Evolutionary conservation across 148 eudicot genomes (phyloP).

Genomic region (Salicornia ramosissima): DNA sequence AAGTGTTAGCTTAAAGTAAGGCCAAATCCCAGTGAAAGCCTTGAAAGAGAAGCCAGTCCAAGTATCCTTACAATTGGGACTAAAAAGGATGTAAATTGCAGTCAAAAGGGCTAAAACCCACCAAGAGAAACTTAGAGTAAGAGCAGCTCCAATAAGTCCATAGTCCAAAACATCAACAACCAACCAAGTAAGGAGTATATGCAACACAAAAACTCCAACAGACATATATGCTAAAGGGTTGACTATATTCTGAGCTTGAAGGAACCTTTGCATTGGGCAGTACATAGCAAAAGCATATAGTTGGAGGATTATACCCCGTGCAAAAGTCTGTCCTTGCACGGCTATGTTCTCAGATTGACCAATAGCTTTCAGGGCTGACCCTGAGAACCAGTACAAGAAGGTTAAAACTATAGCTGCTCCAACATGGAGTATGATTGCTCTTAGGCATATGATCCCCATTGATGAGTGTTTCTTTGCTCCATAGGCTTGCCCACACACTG

Average conservation of each 20-base stretch:
- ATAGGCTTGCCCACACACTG: constrained; percentile 62
- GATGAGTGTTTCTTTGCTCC: constrained; percentile 43
- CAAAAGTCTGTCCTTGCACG: constrained; percentile 41
- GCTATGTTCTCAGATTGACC: constrained; percentile 45
- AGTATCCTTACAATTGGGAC: constrained; percentile 44
- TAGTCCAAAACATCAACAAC: constrained; percentile 40
- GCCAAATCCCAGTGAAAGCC: constrained; percentile 54
- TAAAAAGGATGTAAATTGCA: constrained; percentile 33
- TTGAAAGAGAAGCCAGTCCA: constrained; percentile 45
- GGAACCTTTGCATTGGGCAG: constrained; percentile 52
- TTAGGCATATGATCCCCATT: constrained; percentile 53
- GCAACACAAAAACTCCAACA: constrained; percentile 41
- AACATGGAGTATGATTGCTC: constrained; percentile 44
- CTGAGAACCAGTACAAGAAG: constrained; percentile 42
- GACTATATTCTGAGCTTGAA: constrained; percentile 58
- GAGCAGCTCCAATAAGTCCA: constrained; percentile 48
- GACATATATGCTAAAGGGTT: constrained; percentile 63
- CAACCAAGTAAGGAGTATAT: constrained; percentile 42
- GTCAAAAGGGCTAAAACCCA: constrained; percentile 47
- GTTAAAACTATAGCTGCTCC: constrained; percentile 45
- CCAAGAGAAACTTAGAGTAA: constrained; percentile 52
- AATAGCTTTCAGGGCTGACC: constrained; percentile 32
- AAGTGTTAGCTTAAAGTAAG: constrained; percentile 52
- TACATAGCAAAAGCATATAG: constrained; percentile 50
- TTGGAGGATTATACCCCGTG: constrained; percentile 45